Evolutionary conservation across 2,329 filamentous ascomycete genomes (phyloP).

Genomic region (Epicoccum nigrum): DNA sequence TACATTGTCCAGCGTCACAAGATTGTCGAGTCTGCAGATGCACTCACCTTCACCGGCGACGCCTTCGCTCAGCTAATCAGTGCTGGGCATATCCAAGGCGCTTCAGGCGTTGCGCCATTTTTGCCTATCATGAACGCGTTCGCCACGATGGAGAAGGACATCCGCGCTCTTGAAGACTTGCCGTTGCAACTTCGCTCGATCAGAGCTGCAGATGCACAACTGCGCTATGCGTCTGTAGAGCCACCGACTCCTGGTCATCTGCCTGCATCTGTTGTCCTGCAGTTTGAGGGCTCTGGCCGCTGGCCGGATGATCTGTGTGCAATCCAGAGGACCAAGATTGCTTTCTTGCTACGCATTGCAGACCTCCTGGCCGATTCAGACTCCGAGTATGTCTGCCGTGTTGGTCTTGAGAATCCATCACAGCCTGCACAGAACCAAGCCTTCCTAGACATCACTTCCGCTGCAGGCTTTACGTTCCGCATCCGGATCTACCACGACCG

Average conservation of each 20-base stretch:
- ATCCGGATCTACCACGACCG: constrained; percentile 88
- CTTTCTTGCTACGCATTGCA: constrained; percentile 78
- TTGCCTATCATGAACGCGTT: constrained; percentile 73
- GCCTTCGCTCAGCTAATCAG: constrained; percentile 55
- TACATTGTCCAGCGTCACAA: constrained; percentile 76
- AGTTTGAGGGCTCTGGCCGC: constrained; percentile 89
- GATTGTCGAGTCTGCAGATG: constrained; percentile 60
- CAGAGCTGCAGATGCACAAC: constrained; percentile 70
- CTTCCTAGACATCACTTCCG: constrained; percentile 81
- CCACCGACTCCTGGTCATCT: constrained; percentile 55
- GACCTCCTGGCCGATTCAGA: constrained; percentile 71
- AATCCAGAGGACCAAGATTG: constrained; percentile 92
- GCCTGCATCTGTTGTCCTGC: constrained; percentile 80
- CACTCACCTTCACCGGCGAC: constrained; percentile 54
- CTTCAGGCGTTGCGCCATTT: constrained; percentile 62
- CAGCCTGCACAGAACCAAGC: constrained; percentile 75
- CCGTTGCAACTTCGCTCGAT: constrained; percentile 87
- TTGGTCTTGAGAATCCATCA: constrained; percentile 81
- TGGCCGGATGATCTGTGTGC: constrained; percentile 93
- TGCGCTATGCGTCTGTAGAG: constrained; percentile 74
- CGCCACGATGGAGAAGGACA: constrained; percentile 73
- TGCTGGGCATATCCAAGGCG: constrained; percentile 40
- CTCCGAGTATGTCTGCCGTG: constrained; percentile 66
- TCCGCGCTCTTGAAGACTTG: constrained; percentile 79
- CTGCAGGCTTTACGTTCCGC: constrained; percentile 75